phyloP scores from a whole-genome alignment of 1,284 basidiomycete genomes.

The Ustilago hordei region DNA sequence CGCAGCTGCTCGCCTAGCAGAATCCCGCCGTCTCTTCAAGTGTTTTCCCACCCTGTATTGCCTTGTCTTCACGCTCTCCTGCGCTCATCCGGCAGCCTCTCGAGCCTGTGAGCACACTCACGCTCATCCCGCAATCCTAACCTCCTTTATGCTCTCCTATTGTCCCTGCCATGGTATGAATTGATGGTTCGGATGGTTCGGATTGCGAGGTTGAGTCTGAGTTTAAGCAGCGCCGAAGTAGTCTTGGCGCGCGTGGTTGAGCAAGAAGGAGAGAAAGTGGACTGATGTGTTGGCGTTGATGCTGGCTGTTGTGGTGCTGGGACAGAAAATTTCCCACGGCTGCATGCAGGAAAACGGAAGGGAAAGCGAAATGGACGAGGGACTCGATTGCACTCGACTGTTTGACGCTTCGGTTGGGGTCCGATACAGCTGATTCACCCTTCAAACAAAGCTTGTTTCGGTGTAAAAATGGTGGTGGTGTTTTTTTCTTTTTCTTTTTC shows the following conservation, averaged over 20 bases:
- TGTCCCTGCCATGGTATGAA: no score
- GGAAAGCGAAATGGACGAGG: neutral
- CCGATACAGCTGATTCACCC: neutral
- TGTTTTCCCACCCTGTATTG: no score
- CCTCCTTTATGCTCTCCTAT: no score
- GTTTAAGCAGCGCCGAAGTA: neutral
- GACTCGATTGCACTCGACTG: neutral
- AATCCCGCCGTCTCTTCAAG: no score
- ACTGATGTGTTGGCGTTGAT: neutral
- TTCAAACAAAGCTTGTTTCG: neutral
- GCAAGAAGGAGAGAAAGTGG: neutral
- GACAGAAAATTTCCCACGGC: neutral
- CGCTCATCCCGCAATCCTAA: no score
- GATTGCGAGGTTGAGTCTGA: neutral
- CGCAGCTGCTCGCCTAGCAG: no score
- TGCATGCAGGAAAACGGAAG: neutral
- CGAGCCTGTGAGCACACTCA: no score
- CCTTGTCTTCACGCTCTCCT: no score
- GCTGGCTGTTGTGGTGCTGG: neutral
- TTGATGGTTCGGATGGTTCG: no score
- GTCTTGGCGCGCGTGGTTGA: neutral
- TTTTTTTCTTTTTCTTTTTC: conserved; percentile 1
- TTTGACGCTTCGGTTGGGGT: neutral
- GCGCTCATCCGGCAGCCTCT: no score
- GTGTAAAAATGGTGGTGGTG: neutral